Conservation (phyloP, 768 basidiomycete species). For the Gelatoporia subvermispora region DNA sequence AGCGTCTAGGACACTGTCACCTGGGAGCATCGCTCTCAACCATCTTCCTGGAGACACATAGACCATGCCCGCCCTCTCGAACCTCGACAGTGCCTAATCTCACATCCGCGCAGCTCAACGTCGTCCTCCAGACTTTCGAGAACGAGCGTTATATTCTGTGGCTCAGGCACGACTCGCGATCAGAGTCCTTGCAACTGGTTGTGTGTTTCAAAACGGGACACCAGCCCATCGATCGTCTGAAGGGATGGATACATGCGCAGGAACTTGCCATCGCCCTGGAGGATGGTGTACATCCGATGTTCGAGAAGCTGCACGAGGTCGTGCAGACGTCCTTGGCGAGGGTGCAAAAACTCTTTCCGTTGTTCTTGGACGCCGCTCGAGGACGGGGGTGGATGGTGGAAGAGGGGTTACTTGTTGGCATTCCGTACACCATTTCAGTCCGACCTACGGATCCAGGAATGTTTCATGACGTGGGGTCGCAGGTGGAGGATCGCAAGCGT, state of each 20-base stretch:
- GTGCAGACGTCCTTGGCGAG: slow-evolving; percentile 7
- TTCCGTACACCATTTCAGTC: slow-evolving; percentile 14
- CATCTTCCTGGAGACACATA: background rate
- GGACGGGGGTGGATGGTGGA: slow-evolving; percentile 21
- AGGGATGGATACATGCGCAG: slow-evolving; percentile 43
- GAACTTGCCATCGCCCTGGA: slow-evolving; percentile 11
- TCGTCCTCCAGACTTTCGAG: slow-evolving; percentile 36
- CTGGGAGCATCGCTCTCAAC: slow-evolving; percentile 8
- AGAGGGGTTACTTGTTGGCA: slow-evolving; percentile 18
- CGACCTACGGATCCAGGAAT: background rate
- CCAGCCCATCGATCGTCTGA: slow-evolving; percentile 42
- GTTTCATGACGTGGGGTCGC: too few relatives aligned
- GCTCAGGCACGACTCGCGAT: slow-evolving; percentile 29
- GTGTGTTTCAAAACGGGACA: slow-evolving; percentile 51
- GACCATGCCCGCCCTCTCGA: background rate
- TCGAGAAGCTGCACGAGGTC: slow-evolving; percentile 7
- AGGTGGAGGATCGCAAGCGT: slow-evolving; percentile 7
- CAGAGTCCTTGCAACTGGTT: slow-evolving; percentile 26
- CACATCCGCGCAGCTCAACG: slow-evolving; percentile 13
- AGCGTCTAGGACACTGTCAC: background rate
- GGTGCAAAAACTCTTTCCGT: slow-evolving; percentile 10
- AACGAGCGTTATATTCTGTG: slow-evolving; percentile 51
- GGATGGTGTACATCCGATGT: background rate
- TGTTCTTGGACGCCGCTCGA: slow-evolving; percentile 13
- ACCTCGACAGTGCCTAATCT: background rate